These are phyloP conservation scores for Allium cepa DNA, from an alignment of 106 monocot species.

Conservation along the genomic window DNA sequence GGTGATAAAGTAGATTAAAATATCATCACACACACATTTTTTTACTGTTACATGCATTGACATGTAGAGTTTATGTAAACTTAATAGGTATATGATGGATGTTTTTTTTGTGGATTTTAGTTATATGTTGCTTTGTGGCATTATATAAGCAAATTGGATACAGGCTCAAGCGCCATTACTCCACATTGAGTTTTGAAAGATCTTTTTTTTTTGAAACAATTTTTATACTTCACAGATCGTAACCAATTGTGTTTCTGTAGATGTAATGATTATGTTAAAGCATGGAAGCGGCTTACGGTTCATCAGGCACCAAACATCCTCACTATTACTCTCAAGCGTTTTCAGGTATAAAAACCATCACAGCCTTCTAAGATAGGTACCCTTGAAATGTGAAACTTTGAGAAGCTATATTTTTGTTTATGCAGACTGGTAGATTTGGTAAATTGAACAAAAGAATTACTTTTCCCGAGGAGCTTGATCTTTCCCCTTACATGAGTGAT, in stretches of 20 bases:
- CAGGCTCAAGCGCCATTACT: neutral
- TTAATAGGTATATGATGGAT: neutral
- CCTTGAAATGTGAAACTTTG: neutral
- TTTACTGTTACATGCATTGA: too few species aligned
- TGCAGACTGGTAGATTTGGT: conserved; percentile 87
- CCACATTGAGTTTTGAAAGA: neutral
- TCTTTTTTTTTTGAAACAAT: neutral
- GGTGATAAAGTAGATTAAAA: too few species aligned
- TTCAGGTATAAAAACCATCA: conserved; percentile 48
- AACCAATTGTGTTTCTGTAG: conserved; percentile 17
- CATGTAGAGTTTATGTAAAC: too few species aligned
- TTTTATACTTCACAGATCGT: neutral
- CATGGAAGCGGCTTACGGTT: conserved; percentile 78
- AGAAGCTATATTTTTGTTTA: neutral
- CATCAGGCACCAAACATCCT: conserved; percentile 93
- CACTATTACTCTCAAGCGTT: conserved; percentile 85
- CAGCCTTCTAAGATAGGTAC: neutral
- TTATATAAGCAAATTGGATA: neutral
- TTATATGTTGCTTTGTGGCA: neutral
- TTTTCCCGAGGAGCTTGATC: conserved; percentile 68
- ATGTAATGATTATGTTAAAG: conserved; percentile 90
- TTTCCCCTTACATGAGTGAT: conserved; percentile 75
- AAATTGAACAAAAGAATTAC: conserved; percentile 92
- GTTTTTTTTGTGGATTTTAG: neutral
- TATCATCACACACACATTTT: too few species aligned